These are phyloP conservation scores for Delitschia confertaspora DNA, from an alignment of 495 filamentous ascomycete species.

Conservation along the genomic window DNA sequence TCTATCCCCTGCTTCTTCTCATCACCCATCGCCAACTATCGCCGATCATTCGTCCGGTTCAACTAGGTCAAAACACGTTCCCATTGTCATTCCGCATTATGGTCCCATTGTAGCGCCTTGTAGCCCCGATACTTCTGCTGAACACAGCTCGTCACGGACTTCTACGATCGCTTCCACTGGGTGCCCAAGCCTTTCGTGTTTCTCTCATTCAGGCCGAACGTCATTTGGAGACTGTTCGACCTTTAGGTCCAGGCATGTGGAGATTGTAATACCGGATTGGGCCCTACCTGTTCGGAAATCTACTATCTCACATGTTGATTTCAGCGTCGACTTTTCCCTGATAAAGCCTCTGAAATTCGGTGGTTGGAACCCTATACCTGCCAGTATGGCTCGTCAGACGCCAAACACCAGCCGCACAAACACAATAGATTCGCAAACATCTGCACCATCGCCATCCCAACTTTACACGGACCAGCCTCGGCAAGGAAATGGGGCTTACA, in stretches of 20 bases:
- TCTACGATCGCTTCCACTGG: conserved; percentile 20
- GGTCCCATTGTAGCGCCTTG: conserved; percentile 26
- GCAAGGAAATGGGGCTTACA: conserved; percentile 19
- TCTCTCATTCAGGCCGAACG: conserved; percentile 25
- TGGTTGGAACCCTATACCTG: conserved; percentile 14
- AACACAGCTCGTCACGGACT: conserved; percentile 20
- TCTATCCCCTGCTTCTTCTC: conserved; percentile 4
- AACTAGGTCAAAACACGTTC: conserved; percentile 35
- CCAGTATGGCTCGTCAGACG: conserved; percentile 34
- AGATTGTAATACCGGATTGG: conserved; percentile 36
- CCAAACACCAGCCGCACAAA: conserved; percentile 40
- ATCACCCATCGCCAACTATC: conserved; percentile 9
- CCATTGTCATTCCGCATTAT: conserved; percentile 37
- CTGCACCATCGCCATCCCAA: conserved; percentile 38
- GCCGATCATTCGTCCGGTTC: conserved; percentile 17
- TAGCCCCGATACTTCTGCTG: conserved; percentile 21
- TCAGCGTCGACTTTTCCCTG: not conserved
- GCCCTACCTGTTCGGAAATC: conserved; percentile 30
- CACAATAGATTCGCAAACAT: conserved; percentile 53
- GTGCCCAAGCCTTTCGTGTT: conserved; percentile 24
- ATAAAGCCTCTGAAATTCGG: conserved; percentile 6
- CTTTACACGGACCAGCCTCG: conserved; percentile 26
- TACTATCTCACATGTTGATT: conserved; percentile 15
- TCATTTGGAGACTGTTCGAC: conserved; percentile 20
- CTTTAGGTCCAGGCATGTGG: conserved; percentile 32